Evolutionary conservation across 2,329 filamentous ascomycete species (phyloP), one percentile per base, ranked within the genome.

Genomic region (Cercospora beticola): DNA sequence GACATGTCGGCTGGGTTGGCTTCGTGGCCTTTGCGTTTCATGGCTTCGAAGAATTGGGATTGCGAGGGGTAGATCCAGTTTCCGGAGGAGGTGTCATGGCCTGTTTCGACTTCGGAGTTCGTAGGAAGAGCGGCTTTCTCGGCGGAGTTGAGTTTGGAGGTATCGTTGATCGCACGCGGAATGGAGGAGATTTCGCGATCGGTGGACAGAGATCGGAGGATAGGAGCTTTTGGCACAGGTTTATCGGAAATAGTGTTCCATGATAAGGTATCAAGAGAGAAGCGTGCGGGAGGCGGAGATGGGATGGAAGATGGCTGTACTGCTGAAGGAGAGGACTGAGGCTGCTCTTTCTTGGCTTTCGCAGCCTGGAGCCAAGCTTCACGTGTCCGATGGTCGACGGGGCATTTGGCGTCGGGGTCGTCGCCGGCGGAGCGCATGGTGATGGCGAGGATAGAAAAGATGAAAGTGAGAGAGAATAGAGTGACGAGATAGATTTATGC

Each of bases 31-130:
- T 99, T 99, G 78, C 94, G 90, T 83, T 91, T 89, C 89, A 99
- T 94, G 56, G 95, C 95, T 59, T 97, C 92, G 82, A 98, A 98
- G 85, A 99, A 99, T 89, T 97, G 97, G 77, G 92, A 91, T 80
- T 98, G 94, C 0, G 92, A 95, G 0, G 95, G 95, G 81, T 99
- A 99, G 70, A 99, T 90, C 95, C 95, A 99, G 79, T 97, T 97
- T 0, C 94, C 94, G 0, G 88, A 87, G 43, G 82, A 78, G 62
- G 85, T 83, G 75, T 92, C 89, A 23, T 88, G 85, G 70, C 91
- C 90, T 0, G 90, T 91, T 78, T 97, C 93, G 70, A 87, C 82
- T 81, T 97, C 93, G 70, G 87, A 86, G 80, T 97, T 97, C 14
- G 91, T 89, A 57, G 71, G 66, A 28, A 74, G 58, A 31, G 70